Conservation (phyloP, 2,329 filamentous ascomycete species). For the Immersiporthe knoxdaviesiana region DNA sequence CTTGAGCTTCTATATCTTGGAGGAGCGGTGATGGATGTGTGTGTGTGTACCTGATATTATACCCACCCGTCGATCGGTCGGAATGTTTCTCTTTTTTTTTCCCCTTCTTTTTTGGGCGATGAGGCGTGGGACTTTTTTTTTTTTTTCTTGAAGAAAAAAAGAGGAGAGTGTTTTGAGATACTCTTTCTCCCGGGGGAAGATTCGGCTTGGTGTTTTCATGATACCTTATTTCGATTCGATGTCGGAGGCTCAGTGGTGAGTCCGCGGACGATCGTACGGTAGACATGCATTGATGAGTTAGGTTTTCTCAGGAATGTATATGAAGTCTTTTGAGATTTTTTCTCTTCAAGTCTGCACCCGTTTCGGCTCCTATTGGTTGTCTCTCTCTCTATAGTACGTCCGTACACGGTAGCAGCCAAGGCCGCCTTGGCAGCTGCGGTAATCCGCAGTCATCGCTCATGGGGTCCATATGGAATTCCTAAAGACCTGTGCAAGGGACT, state of each 20-base stretch:
- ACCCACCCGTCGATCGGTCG: constrained; percentile 2
- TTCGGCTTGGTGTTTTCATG: constrained; percentile 20
- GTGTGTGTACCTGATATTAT: neutral
- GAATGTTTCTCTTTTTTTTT: neutral
- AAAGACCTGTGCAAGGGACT: no score
- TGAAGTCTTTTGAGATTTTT: constrained; percentile 7
- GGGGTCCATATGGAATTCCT: no score
- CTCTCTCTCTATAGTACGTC: neutral
- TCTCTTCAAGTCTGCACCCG: neutral
- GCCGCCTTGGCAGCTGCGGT: no score
- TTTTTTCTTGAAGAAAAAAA: no score
- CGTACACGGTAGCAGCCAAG: no score
- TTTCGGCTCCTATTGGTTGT: neutral
- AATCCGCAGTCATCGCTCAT: no score
- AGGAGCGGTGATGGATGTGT: neutral
- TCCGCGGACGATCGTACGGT: constrained; percentile 10
- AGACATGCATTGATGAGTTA: constrained; percentile 11
- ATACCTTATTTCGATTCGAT: constrained; percentile 3
- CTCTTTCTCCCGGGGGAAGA: neutral
- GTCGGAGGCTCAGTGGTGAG: constrained; percentile 8
- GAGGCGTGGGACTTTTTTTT: neutral
- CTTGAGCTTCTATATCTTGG: constrained; percentile 5
- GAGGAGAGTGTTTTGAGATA: neutral
- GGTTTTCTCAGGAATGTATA: constrained; percentile 27
- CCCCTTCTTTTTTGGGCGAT: neutral